A percentile compares a stretch with the other conserved stretches of the same genome.
Evolutionary conservation across 2,329 filamentous ascomycete species (phyloP).

Genomic region (Paracoccidioides lutzii): DNA sequence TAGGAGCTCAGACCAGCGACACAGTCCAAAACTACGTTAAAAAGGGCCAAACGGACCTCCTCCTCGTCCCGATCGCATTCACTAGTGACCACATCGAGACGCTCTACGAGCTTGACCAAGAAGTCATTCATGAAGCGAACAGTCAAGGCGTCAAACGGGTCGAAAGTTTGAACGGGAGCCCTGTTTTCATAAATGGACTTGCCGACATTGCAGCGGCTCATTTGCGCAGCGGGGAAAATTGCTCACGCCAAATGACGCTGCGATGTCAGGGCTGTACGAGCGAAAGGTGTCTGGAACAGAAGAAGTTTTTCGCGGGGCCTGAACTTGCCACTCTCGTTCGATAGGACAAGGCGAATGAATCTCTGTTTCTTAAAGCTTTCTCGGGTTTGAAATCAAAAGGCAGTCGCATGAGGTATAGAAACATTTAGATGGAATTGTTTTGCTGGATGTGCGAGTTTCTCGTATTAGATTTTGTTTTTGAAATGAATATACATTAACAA

Average conservation of each 20-base stretch:
- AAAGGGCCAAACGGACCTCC: slow-evolving; percentile 80
- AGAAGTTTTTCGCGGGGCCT: slow-evolving; percentile 49
- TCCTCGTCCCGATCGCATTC: slow-evolving; percentile 91
- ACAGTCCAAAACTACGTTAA: slow-evolving; percentile 81
- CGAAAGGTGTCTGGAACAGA: slow-evolving; percentile 64
- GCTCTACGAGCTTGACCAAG: slow-evolving; percentile 81
- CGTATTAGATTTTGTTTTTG: too few relatives aligned
- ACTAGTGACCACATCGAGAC: slow-evolving; percentile 99
- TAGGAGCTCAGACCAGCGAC: slow-evolving; percentile 81
- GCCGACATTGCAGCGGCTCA: slow-evolving; percentile 78
- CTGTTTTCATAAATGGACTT: slow-evolving; percentile 77
- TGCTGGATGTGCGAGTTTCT: too few relatives aligned
- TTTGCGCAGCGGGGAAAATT: slow-evolving; percentile 55
- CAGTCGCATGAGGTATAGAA: too few relatives aligned
- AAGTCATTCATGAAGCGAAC: slow-evolving; percentile 77
- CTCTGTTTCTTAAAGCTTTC: not conserved
- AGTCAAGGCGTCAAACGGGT: slow-evolving; percentile 73
- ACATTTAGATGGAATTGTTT: too few relatives aligned
- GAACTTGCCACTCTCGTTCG: slow-evolving; percentile 22
- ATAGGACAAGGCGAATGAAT: slow-evolving; percentile 8
- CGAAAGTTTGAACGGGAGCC: slow-evolving; percentile 83
- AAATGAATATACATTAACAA: too few relatives aligned
- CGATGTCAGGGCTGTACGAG: slow-evolving; percentile 90
- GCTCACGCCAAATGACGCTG: slow-evolving; percentile 74
- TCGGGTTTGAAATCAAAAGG: too few relatives aligned